Evolutionary conservation across 257 asterid species (phyloP).

Genomic region (Forsythia viridissima): DNA sequence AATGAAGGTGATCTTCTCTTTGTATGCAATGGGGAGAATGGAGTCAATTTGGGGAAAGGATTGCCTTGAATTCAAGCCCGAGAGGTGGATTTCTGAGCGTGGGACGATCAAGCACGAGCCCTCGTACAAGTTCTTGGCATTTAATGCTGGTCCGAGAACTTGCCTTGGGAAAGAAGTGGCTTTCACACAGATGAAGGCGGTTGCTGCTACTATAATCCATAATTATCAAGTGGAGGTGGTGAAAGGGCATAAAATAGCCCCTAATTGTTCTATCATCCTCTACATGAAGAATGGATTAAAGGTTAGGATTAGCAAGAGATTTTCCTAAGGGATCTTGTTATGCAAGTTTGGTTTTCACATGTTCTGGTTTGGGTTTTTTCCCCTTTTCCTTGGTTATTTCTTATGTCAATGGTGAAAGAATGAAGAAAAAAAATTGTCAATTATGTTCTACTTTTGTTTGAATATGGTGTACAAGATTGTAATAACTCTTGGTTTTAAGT

Average conservation of each 20-base stretch:
- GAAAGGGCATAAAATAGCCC: constrained; percentile 43
- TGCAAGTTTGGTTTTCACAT: background rate
- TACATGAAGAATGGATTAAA: constrained; percentile 59
- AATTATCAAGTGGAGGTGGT: constrained; percentile 44
- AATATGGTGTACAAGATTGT: background rate
- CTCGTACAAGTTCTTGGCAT: constrained; percentile 67
- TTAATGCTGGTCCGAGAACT: constrained; percentile 78
- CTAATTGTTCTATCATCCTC: constrained; percentile 62
- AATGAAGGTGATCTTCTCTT: constrained; percentile 43
- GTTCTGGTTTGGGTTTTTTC: background rate
- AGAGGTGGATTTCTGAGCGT: constrained; percentile 67
- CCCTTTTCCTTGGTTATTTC: background rate
- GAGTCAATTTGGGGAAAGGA: constrained; percentile 64
- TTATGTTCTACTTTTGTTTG: background rate
- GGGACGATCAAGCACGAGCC: constrained; percentile 71
- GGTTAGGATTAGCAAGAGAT: constrained; percentile 50
- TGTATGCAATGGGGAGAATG: constrained; percentile 79
- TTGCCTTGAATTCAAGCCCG: constrained; percentile 60
- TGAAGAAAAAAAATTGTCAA: background rate
- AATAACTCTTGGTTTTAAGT: background rate
- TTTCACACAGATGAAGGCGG: constrained; percentile 56
- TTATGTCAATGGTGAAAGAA: background rate
- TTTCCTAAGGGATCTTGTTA: constrained; percentile 13
- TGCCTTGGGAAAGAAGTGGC: constrained; percentile 71
- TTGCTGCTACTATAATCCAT: constrained; percentile 52